Evolutionary conservation across 1,139 yeast genomes (phyloP).

Genomic region (Pneumocystis sp.): DNA sequence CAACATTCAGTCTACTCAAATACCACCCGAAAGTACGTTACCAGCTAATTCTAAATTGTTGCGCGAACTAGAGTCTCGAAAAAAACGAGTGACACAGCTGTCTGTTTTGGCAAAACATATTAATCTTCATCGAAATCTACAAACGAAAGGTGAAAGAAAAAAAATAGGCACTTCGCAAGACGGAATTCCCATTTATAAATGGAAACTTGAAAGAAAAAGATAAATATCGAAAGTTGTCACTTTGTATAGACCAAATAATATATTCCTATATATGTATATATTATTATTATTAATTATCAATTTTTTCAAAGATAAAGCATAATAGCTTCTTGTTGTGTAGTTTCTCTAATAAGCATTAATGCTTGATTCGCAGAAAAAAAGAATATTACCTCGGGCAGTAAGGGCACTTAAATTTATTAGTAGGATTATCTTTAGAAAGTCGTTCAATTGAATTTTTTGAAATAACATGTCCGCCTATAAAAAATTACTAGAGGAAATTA

Average conservation of each 20-base stretch:
- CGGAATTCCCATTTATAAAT: constrained; percentile 11
- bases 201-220: constrained; percentile 13
- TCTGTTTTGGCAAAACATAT: constrained; percentile 5
- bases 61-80: constrained; percentile 7
- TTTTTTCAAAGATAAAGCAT: not conserved
- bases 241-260: too few relatives aligned
- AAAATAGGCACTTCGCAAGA: constrained; percentile 9
- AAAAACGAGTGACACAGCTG: constrained; percentile 4
- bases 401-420: constrained; percentile 21
- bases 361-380: not conserved
- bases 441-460: constrained; percentile 37
- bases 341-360: not conserved
- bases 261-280: not conserved
- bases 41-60: not conserved
- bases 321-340: not conserved
- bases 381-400: not conserved
- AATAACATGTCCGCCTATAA: constrained; percentile 30
- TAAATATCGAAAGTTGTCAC: not conserved
- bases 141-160: constrained; percentile 11
- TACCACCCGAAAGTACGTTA: not conserved
- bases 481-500: not conserved
- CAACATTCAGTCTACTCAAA: not conserved
- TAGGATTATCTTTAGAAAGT: constrained; percentile 24
- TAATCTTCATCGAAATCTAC: constrained; percentile 10
- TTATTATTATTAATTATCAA: not conserved